Conservation (phyloP, 1,139 yeast genomes). For the Geotrichum histeridarum region DNA sequence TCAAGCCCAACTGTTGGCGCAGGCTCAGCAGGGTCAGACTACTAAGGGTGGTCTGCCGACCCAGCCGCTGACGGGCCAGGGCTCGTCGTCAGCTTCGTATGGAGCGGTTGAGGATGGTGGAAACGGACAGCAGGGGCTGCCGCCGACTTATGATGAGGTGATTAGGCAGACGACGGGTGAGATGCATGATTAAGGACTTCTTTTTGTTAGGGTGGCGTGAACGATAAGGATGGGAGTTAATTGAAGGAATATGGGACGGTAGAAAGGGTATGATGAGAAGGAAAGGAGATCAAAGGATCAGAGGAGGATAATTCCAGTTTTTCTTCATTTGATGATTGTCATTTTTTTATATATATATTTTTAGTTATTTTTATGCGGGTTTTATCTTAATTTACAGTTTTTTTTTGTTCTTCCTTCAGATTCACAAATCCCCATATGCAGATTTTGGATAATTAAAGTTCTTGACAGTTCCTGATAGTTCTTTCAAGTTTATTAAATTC, state of each 20-base stretch:
- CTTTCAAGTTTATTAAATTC: no score
- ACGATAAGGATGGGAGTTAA: no score
- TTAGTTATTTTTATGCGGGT: not conserved
- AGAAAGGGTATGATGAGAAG: no score
- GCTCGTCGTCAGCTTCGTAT: not conserved
- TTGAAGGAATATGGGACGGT: no score
- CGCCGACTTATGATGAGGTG: constrained; percentile 15
- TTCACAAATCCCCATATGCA: no score
- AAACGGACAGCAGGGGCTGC: not conserved
- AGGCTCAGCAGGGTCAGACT: not conserved
- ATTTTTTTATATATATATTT: not conserved
- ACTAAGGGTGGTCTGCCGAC: not conserved
- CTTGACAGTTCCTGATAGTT: no score
- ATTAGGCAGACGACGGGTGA: constrained; percentile 6
- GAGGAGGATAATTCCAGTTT: not conserved
- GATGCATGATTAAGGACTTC: not conserved
- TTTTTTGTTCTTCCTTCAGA: no score
- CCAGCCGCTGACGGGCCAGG: not conserved
- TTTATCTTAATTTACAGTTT: not conserved
- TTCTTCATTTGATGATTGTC: no score
- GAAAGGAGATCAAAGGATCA: no score
- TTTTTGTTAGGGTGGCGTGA: no score
- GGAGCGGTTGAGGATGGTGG: not conserved
- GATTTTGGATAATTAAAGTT: no score
- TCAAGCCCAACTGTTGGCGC: not conserved